Base-by-base conservation (phyloP, 805 yeast genomes). In the Blastobotrys peoriensis region DNA sequence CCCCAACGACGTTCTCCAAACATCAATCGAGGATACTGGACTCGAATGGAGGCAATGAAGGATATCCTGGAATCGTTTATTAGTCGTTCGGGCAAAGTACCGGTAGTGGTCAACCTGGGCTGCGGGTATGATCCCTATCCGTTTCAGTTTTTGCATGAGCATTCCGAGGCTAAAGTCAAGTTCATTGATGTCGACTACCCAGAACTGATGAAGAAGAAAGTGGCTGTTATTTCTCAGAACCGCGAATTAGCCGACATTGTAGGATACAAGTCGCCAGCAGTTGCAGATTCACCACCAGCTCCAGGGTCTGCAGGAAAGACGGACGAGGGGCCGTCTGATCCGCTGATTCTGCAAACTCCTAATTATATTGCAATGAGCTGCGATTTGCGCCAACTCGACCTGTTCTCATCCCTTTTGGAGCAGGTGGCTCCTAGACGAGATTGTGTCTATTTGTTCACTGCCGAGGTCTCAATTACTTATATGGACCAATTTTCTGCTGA, bases 11-110 rank as follows among this genome's bases (percentile, higher is more conserved):
- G 95, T 38, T 79, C 91, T 0, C 94, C 95, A 0, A 80, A 84
- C 3, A 83, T 85, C 33, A 86, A 86, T 56, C 65, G 94, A 52
- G 94, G 94, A 0, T 85, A 85, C 61, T 85, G 93, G 89, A 67
- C 83, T 8, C 68, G 95, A 46, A 79, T 85, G 78, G 79, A 81
- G 53, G 77, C 86, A 2, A 79, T 86, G 40, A 71, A 76, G 48
- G 68, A 69, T 8, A 25, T 25, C 13, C 10, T 25, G 10, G 30
- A 35, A 62, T 76, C 33, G 66, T 84, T 10, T 63, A 68, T 21
- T 63, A 70, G 20, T 76, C 84, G n/a, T 59, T 74, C 2, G 41
- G 54, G 6, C 64, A 19, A 53, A 60, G 5, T 15, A 15, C 62
- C 64, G 40, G 66, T 75, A 4, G 68, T 86, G 1, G 69, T 85